A percentile compares a stretch with the other conserved stretches of the same genome.
Evolutionary conservation across 1,139 yeast genomes (phyloP).

Genomic region (Nakaseomyces glabratus): DNA sequence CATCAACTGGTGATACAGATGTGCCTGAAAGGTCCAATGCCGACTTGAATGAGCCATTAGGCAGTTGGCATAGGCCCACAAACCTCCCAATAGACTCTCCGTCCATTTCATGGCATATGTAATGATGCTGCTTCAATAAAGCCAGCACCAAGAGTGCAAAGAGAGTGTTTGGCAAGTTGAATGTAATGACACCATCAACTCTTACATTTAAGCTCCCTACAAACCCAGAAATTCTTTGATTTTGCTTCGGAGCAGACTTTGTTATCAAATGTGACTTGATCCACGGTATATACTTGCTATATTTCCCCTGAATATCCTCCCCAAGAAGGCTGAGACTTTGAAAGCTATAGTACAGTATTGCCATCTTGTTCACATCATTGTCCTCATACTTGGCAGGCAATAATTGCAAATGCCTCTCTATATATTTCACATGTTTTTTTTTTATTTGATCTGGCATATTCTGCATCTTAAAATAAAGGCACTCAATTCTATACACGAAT

Average conservation of each 20-base stretch:
- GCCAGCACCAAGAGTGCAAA: constrained; percentile 22
- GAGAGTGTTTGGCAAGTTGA: constrained; percentile 28
- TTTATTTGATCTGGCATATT: neutral
- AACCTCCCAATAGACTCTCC: constrained; percentile 15
- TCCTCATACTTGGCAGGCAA: constrained; percentile 25
- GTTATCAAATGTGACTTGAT: constrained; percentile 1
- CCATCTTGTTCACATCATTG: constrained; percentile 27
- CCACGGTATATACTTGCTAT: constrained; percentile 11
- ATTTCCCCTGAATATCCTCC: constrained; percentile 14
- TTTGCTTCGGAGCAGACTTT: too few relatives aligned
- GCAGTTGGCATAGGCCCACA: constrained; percentile 22
- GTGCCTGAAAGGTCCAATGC: constrained; percentile 34
- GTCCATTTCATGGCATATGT: constrained; percentile 12
- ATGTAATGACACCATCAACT: constrained; percentile 13
- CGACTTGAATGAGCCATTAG: constrained; percentile 49
- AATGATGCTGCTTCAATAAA: constrained; percentile 15
- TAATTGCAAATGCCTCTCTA: constrained; percentile 23
- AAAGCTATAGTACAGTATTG: constrained; percentile 25
- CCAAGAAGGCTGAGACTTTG: constrained; percentile 18
- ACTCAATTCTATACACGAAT: constrained; percentile 5
- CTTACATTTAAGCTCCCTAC: constrained; percentile 18
- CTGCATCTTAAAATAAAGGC: constrained; percentile 2
- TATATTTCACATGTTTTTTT: constrained; percentile 22
- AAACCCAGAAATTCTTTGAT: constrained; percentile 22
- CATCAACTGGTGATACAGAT: constrained; percentile 42